Conservation (phyloP, 352 stramenopile genomes). For the Phytopythium cucurbitacearum region DNA sequence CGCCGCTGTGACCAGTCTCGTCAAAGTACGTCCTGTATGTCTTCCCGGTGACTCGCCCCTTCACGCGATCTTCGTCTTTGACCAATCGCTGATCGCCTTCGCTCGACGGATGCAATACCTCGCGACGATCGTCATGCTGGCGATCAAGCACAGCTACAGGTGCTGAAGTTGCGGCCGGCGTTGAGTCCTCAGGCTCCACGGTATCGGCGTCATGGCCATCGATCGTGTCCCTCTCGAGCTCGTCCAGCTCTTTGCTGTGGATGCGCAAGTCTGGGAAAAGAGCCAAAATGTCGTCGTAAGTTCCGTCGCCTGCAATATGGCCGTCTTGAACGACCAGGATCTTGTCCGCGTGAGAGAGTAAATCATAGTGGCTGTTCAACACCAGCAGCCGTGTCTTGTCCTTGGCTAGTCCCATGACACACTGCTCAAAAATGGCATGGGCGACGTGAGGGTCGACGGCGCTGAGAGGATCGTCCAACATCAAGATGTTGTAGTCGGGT, state of each 20-base stretch:
- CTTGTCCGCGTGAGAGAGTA: slow-evolving; percentile 49
- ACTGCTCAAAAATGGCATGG: slow-evolving; percentile 89
- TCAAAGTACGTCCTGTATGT: slow-evolving; percentile 31
- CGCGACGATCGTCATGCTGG: too few relatives aligned
- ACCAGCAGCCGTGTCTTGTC: slow-evolving; percentile 82
- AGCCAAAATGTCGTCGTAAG: slow-evolving; percentile 53
- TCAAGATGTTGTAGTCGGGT: slow-evolving; percentile 75
- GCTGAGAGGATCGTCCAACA: slow-evolving; percentile 92
- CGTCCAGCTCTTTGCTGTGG: slow-evolving; percentile 1
- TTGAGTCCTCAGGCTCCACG: background rate
- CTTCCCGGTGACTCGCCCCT: slow-evolving; percentile 18
- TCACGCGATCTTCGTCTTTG: slow-evolving; percentile 20
- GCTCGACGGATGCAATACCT: background rate
- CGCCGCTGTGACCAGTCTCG: slow-evolving; percentile 22
- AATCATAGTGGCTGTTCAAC: slow-evolving; percentile 89
- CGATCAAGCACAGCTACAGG: too few relatives aligned
- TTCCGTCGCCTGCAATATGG: slow-evolving; percentile 65
- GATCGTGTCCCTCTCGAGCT: background rate
- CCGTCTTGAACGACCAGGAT: slow-evolving; percentile 69
- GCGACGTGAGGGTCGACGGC: slow-evolving; percentile 94
- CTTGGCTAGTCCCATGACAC: slow-evolving; percentile 55
- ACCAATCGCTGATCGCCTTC: slow-evolving; percentile 7
- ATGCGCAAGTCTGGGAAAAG: slow-evolving; percentile 17
- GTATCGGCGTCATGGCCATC: slow-evolving; percentile 1
- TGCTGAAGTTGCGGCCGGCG: too few relatives aligned